These are phyloP conservation scores for Oryza longistaminata DNA, from an alignment of 176 grass and related monocot species.

Conservation along the genomic window DNA sequence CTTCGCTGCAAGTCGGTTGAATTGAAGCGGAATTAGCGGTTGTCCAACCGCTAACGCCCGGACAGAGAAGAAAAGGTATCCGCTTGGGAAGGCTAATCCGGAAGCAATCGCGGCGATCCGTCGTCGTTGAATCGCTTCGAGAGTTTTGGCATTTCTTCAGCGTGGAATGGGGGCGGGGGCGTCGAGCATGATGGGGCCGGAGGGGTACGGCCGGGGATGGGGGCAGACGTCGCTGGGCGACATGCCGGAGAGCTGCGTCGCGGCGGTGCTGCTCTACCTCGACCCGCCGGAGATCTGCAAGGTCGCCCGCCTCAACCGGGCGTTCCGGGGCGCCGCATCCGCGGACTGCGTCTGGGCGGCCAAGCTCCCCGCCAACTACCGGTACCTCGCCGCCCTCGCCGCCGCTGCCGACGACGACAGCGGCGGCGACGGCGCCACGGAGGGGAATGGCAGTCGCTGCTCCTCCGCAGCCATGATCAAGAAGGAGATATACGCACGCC, in stretches of 20 bases:
- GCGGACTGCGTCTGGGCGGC: slow-evolving; percentile 71
- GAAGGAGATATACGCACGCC: slow-evolving; percentile 70
- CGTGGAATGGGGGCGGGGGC: slow-evolving; percentile 57
- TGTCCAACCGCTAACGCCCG: background rate
- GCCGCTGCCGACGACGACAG: slow-evolving; percentile 47
- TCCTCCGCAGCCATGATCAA: slow-evolving; percentile 36
- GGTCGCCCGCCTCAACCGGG: slow-evolving; percentile 57
- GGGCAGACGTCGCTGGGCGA: slow-evolving; percentile 66
- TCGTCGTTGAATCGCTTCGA: background rate
- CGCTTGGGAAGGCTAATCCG: background rate
- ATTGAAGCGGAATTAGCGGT: background rate
- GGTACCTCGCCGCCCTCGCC: slow-evolving; percentile 55
- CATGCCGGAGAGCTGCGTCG: slow-evolving; percentile 85
- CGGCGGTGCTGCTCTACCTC: slow-evolving; percentile 70
- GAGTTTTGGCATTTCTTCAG: background rate
- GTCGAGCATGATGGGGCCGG: slow-evolving; percentile 54
- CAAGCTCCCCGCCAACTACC: slow-evolving; percentile 72
- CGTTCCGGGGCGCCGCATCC: slow-evolving; percentile 69
- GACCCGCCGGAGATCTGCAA: slow-evolving; percentile 84
- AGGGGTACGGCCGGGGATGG: slow-evolving; percentile 37
- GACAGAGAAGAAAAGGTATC: background rate
- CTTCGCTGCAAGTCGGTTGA: slow-evolving; percentile 14
- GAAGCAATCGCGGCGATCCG: background rate
- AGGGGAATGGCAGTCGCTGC: slow-evolving; percentile 21
- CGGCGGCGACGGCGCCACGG: background rate